A percentile compares a stretch with the other conserved stretches of the same genome.
Evolutionary conservation across 441 rosid genomes (phyloP).

Genomic region (Adansonia rubrostipa): DNA sequence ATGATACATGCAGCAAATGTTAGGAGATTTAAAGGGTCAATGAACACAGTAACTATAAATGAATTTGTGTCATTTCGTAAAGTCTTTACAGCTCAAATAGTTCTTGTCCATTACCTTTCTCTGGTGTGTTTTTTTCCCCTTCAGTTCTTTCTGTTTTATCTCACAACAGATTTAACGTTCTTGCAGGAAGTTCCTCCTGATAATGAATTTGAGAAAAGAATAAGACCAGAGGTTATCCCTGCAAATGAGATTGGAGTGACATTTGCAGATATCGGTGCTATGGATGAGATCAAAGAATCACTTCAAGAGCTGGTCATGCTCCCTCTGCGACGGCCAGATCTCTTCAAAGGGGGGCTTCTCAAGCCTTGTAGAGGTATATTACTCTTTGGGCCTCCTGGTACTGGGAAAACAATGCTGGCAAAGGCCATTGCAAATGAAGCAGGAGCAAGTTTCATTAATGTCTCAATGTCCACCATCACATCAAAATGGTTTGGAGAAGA

Average conservation of each 20-base stretch:
- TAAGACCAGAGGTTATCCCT: slow-evolving; percentile 96
- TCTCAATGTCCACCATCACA: slow-evolving; percentile 97
- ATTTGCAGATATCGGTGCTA: slow-evolving; percentile 86
- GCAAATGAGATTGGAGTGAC: slow-evolving; percentile 94
- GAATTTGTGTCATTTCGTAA: background rate
- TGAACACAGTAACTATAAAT: background rate
- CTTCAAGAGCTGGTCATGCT: slow-evolving; percentile 99
- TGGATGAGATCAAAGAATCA: slow-evolving; percentile 90
- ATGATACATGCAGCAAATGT: slow-evolving; percentile 1
- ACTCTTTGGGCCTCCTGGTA: slow-evolving; percentile 98
- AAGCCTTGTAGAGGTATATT: slow-evolving; percentile 98
- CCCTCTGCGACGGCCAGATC: slow-evolving; percentile 93
- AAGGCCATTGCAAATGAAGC: slow-evolving; percentile 99
- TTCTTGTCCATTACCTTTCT: slow-evolving; percentile 1
- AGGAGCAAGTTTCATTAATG: slow-evolving; percentile 98
- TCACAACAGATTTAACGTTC: background rate
- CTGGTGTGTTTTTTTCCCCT: background rate
- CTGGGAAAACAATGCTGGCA: slow-evolving; percentile 98
- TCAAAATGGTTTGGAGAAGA: slow-evolving; percentile 99
- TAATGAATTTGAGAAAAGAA: slow-evolving; percentile 93
- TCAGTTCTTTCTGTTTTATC: slow-evolving; percentile 16
- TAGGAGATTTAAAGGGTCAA: background rate
- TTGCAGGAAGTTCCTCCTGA: slow-evolving; percentile 86
- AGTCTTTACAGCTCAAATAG: background rate
- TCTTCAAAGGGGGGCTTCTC: slow-evolving; percentile 94